Conservation (phyloP, 2,329 filamentous ascomycete genomes). For the Fusarium brachygibbosum region DNA sequence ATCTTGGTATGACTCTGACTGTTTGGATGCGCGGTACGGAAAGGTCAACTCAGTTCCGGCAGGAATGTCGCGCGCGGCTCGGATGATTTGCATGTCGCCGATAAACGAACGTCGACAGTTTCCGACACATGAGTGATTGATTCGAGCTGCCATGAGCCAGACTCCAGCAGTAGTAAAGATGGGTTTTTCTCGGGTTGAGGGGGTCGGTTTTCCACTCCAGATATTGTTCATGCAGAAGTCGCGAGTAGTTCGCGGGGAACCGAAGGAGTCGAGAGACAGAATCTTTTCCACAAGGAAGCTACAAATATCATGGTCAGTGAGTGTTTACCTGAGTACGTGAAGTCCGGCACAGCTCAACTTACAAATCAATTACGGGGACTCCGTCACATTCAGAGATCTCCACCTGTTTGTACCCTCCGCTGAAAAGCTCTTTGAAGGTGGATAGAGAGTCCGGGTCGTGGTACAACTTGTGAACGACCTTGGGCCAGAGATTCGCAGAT, state of each 20-base stretch:
- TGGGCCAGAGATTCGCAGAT: slow-evolving; percentile 57
- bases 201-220: background rate
- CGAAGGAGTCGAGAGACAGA: slow-evolving; percentile 60
- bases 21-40: slow-evolving; percentile 53
- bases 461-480: slow-evolving; percentile 61
- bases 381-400: slow-evolving; percentile 51
- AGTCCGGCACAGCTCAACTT: slow-evolving; percentile 36
- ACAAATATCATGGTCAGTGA: background rate
- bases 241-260: slow-evolving; percentile 47
- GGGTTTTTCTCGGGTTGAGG: too few relatives aligned
- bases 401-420: slow-evolving; percentile 55
- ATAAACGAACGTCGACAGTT: slow-evolving; percentile 65
- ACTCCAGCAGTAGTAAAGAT: slow-evolving; percentile 54
- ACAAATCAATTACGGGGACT: slow-evolving; percentile 61
- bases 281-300: slow-evolving; percentile 63
- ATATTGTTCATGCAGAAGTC: background rate
- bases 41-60: slow-evolving; percentile 61
- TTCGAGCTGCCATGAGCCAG: slow-evolving; percentile 62
- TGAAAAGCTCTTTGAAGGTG: slow-evolving; percentile 51
- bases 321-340: accelerated
- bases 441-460: slow-evolving; percentile 51
- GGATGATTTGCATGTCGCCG: slow-evolving; percentile 66
- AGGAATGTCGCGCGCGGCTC: slow-evolving; percentile 59
- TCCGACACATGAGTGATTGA: slow-evolving; percentile 66
- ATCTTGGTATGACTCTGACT: slow-evolving; percentile 47